Percentiles rank a stretch among this genome's conserved stretches.
These are phyloP conservation scores for Epichloe gansuensis DNA, from an alignment of 2,329 filamentous ascomycete species.

Conservation along the genomic window DNA sequence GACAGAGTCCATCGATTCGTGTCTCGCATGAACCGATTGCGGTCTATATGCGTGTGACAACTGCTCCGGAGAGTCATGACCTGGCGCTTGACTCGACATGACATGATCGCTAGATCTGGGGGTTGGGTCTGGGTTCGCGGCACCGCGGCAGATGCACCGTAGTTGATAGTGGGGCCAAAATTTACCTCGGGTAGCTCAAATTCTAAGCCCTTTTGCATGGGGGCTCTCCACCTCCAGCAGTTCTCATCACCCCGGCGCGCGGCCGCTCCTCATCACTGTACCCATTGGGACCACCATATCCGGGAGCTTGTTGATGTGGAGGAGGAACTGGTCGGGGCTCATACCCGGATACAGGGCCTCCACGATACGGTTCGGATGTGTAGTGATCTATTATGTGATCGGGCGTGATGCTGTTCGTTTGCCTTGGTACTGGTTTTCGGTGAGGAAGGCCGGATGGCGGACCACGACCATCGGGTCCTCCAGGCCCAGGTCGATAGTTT, in stretches of 20 bases:
- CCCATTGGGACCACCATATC: conserved; percentile 39
- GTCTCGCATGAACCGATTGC: conserved; percentile 27
- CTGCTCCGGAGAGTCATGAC: conserved; percentile 20
- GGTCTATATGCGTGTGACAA: conserved; percentile 13
- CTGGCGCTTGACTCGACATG: conserved; percentile 10
- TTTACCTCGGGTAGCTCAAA: conserved; percentile 62
- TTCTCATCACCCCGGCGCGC: conserved; percentile 69
- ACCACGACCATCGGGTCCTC: conserved; percentile 12
- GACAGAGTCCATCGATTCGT: conserved; percentile 39
- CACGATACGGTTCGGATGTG: conserved; percentile 16
- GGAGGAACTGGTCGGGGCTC: conserved; percentile 8
- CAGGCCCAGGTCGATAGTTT: conserved; percentile 16
- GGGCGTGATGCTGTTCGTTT: conserved; percentile 19
- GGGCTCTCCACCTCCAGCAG: conserved; percentile 47
- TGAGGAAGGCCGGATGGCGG: conserved; percentile 13
- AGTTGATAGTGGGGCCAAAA: conserved; percentile 74
- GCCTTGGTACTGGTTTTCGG: conserved; percentile 18
- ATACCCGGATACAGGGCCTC: conserved; percentile 7
- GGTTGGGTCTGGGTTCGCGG: conserved; percentile 22
- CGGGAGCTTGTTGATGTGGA: conserved; percentile 13
- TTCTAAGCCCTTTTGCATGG: conserved; percentile 15
- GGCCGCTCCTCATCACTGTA: conserved; percentile 49
- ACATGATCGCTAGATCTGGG: conserved; percentile 5
- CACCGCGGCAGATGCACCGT: conserved; percentile 27
- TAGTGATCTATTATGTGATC: conserved; percentile 30